Base-by-base conservation (phyloP, 805 yeast genomes). In the Wickerhamomyces silvicola region DNA sequence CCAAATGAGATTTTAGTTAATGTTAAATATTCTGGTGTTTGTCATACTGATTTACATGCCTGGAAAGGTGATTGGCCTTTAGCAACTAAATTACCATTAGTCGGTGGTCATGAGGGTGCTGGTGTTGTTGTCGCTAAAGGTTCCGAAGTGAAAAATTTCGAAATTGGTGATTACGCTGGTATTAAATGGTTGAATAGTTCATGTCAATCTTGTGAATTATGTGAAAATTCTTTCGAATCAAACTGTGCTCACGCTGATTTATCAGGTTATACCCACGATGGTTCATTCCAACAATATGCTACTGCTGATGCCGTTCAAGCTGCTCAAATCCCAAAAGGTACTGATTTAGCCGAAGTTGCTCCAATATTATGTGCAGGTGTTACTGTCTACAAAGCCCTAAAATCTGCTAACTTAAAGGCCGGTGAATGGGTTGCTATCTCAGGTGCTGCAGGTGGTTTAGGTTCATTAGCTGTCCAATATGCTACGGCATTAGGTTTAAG, bases 371-470 rank as follows among this genome's bases (percentile, higher is more conserved):
- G 53, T 48, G 53, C 53, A 26, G 53, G 53, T 48, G 68, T 77
- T 49, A 76, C 83, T 33, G 82, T 73, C 32, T 76, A 75, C 74
- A 75, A 76, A 63, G 81, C 81, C 15, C 64, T 77, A 52, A 76
- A 76, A 62, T 66, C 76, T 32, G 79, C 82, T 32, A 54, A 64
- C 43, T 56, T 72, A 42, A 45, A 47, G 37, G 68, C 87, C 24
- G 88, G 90, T 52, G 75, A 81, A 56, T 81, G 81, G 80, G 82
- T 79, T 43, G 75, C 76, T 42, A 66, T 81, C 41, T 75, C 85
- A 33, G 88, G 90, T 66, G 87, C 86, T 42, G 84, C 77, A 56
- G 88, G 88, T 59, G 88, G 90, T 55, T 69, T 81, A 58, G 90
- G 88, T 56, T 70, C 85, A 29, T 64, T 81, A 44, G 87, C 86